Evolutionary conservation across 2,329 filamentous ascomycete genomes (phyloP), one percentile per base, ranked within the genome.

Genomic region (Colletotrichum sp.): DNA sequence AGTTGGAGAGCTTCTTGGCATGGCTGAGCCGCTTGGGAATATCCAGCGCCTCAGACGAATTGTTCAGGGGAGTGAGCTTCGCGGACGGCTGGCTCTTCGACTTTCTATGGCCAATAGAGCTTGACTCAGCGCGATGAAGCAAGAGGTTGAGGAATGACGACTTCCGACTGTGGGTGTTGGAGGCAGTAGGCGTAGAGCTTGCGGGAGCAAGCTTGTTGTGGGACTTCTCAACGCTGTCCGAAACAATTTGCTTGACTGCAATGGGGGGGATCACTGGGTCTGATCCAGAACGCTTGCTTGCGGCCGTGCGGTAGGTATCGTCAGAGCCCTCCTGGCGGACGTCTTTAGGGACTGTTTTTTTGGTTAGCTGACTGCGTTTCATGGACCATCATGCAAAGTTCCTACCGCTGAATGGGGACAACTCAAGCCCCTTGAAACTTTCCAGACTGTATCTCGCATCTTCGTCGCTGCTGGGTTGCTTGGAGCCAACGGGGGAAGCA

Each of bases 371-470:
- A 13, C 4, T 38, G 8, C 2, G 36, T 21, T 5, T 12, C 1
- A 16, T 52, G 3, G 21, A 15, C 6, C 10, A 43, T 21, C 5
- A 24, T 28, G 24, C 9, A 57, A 32, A 26, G 9, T 24, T 76
- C 83, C 75, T 67, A 84, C 85, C 82, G 38, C 78, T 79, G 57
- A 85, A 83, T 21, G 84, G 83, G 5, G 82, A 84, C 24, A 85
- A 70, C 38, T 85, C 80, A 57, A 86, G 80, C 10, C 78, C 83
- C 60, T 86, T 79, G 3, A 86, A 75, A 30, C 85, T 84, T 71
- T 81, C 78, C n/a, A 38, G 38, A 4, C 69, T 52, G 26, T 55
- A 58, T 13, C 34, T 24, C 12, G 15, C 30, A 34, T 57, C n/a
- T 18, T 58, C 74, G 13, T 60, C 65, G 26, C 36, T 58, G 34